Conservation (phyloP, 306 rosid species). For the Mucuna pruriens region DNA sequence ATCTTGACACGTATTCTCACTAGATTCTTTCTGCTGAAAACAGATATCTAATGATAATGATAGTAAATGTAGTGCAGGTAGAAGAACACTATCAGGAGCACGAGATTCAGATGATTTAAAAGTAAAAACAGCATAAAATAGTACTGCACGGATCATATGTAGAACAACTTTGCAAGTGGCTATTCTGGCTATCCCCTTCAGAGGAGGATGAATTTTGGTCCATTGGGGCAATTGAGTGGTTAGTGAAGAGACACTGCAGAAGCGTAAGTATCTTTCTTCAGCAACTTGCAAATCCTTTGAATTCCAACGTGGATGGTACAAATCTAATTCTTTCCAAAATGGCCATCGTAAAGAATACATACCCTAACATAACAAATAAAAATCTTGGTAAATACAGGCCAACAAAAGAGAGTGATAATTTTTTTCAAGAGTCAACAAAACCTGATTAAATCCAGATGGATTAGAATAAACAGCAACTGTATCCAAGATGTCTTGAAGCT, state of each 20-base stretch:
- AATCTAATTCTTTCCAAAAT: conserved; percentile 88
- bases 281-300: conserved; percentile 89
- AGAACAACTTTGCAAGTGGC: conserved; percentile 86
- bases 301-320: conserved; percentile 96
- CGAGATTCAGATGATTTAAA: conserved; percentile 75
- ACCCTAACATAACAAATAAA: conserved; percentile 59
- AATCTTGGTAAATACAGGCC: conserved; percentile 29
- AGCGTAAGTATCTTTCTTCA: conserved; percentile 95
- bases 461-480: conserved; percentile 72
- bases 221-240: conserved; percentile 80
- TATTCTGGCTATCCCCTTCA: conserved; percentile 74
- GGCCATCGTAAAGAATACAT: conserved; percentile 85
- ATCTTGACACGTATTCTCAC: conserved; percentile 43
- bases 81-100: conserved; percentile 85
- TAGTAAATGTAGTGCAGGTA: conserved; percentile 85
- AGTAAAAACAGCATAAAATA: conserved; percentile 80
- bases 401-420: conserved; percentile 17
- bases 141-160: conserved; percentile 80
- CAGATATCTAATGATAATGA: conserved; percentile 83
- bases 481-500: conserved; percentile 79
- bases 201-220: conserved; percentile 83
- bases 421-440: conserved; percentile 26
- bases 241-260: conserved; percentile 67
- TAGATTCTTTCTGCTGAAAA: conserved; percentile 63
- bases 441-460: conserved; percentile 96